Evolutionary conservation across 2,329 filamentous ascomycete genomes (phyloP).

Genomic region (Fusarium longipes): DNA sequence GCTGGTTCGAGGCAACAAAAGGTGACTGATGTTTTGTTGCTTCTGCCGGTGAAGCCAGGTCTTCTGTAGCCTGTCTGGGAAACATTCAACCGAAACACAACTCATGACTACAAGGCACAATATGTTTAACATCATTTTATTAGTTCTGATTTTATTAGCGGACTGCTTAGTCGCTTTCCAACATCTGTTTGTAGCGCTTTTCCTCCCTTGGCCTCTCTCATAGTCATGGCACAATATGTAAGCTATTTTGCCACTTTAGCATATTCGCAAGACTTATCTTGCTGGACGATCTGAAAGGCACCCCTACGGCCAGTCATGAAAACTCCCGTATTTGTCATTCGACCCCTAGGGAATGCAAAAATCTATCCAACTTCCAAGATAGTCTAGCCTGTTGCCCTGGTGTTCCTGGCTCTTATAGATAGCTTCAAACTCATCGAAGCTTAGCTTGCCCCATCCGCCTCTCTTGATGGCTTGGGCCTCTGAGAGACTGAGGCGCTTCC

Average conservation of each 20-base stretch:
- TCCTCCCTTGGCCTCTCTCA: background rate
- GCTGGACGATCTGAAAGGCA: background rate
- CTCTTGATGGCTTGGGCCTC: constrained; percentile 76
- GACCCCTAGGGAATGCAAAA: constrained; percentile 70
- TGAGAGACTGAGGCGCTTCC: constrained; percentile 69
- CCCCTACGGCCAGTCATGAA: background rate
- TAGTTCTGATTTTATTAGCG: background rate
- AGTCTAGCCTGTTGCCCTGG: constrained; percentile 74
- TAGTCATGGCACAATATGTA: background rate
- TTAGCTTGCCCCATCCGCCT: constrained; percentile 84
- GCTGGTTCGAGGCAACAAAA: too few species aligned
- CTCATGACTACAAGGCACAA: background rate
- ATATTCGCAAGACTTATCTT: background rate
- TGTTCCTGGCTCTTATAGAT: constrained; percentile 77
- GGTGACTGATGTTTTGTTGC: too few species aligned
- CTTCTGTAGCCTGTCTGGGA: too few species aligned
- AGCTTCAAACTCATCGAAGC: constrained; percentile 80
- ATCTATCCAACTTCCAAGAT: constrained; percentile 92
- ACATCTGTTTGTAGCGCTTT: background rate
- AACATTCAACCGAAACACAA: background rate
- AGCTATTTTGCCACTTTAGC: background rate
- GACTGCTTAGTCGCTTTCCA: constrained; percentile 5
- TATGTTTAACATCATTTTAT: background rate
- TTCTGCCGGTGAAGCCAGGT: too few species aligned
- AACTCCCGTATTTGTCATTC: background rate